Base-by-base conservation (phyloP, 805 yeast species). In the Cyberlindnera mrakii region DNA sequence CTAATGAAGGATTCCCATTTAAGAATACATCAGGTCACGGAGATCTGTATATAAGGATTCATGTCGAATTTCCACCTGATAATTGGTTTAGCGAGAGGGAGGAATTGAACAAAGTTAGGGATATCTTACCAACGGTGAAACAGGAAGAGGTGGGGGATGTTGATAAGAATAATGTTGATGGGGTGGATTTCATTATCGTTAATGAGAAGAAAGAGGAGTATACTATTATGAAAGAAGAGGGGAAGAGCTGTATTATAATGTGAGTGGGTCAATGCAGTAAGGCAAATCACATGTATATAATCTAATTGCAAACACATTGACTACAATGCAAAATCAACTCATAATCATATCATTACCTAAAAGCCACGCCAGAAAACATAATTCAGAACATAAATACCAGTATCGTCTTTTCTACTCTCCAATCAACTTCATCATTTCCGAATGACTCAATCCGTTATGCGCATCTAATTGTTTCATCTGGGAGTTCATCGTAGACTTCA, bases 1-100 rank as follows among this genome's bases (percentile, higher is more conserved):
- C 71, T 33, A 74, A 75, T 34, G 96, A 88, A 60, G 97, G 97
- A 5, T 87, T 91, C 95, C 96, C 96, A 1, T 55, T 75, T 5
- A 64, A 66, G 45, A 50, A 53, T 31, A 58, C 47, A 17, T 36
- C 46, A 11, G 56, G 51, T 47, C 66, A 66, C 35, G 96, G 96
- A 20, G 85, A 85, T 59, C 65, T 89, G 49, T 88, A 78, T 54
- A 68, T 89, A 15, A 75, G 71, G 41, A 62, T 86, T n/a, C 77
- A 76, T 17, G 78, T 90, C 41, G 87, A 80, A 52, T 89, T 90
- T 60, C 97, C 96, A 2, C 71, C 72, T 30, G 95, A 88, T 61
- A 76, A 81, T 55, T 89, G 96, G 96, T 81, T 82, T 55, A 62
- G 77, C 51, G 96, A 88, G 59, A 76, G 73, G 53, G 71, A 78